phyloP scores from a whole-genome alignment of 495 filamentous ascomycete genomes.

The Corynascus novoguineensis region DNA sequence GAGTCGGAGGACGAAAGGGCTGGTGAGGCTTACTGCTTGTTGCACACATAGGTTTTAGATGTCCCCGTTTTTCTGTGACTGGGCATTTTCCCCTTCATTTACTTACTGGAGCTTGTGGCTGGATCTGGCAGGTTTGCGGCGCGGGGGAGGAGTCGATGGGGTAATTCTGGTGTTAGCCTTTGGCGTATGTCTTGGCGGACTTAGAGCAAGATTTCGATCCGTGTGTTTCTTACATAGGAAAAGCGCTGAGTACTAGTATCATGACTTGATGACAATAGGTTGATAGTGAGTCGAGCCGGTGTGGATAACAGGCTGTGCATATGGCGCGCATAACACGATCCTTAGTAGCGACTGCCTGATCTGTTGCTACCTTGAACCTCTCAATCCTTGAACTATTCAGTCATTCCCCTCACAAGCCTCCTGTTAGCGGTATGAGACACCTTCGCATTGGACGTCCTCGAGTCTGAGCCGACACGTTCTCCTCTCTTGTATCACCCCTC shows the following conservation, averaged over 20 bases:
- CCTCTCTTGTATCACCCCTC: too few relatives aligned
- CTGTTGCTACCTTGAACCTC: too few relatives aligned
- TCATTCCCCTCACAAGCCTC: too few relatives aligned
- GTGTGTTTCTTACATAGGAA: background rate
- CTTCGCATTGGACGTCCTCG: too few relatives aligned
- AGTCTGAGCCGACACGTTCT: too few relatives aligned
- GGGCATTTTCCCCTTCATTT: background rate
- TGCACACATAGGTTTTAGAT: conserved; percentile 6
- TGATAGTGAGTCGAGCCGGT: background rate
- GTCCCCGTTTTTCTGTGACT: background rate
- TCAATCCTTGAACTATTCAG: too few relatives aligned
- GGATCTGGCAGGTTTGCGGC: background rate
- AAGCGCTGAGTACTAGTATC: background rate
- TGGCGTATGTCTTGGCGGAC: background rate
- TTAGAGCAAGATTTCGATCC: background rate
- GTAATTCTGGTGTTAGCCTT: background rate
- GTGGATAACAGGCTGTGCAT: background rate
- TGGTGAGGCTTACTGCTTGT: background rate
- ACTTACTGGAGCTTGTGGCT: background rate
- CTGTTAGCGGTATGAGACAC: too few relatives aligned
- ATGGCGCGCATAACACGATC: too few relatives aligned
- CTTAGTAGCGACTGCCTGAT: too few relatives aligned
- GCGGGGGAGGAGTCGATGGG: background rate
- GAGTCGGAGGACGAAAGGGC: background rate
- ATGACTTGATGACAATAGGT: background rate